phyloP scores from a whole-genome alignment of 352 stramenopile genomes.

The Thalassiosira mediterranea region DNA sequence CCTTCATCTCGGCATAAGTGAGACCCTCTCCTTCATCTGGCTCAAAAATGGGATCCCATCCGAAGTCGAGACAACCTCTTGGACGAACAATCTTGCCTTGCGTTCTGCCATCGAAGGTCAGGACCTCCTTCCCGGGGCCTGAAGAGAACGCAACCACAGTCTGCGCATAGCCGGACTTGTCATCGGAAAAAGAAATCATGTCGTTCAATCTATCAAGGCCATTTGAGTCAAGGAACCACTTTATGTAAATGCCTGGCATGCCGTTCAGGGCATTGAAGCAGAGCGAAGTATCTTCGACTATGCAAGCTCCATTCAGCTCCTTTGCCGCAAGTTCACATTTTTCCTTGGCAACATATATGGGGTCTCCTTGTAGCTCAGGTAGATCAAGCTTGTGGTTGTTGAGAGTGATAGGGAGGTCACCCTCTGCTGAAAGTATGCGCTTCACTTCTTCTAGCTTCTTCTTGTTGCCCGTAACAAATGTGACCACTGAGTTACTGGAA shows the following conservation, averaged over 20 bases:
- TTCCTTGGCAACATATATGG: conserved; percentile 78
- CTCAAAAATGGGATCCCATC: conserved; percentile 90
- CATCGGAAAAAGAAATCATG: conserved; percentile 91
- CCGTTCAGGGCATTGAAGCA: conserved; percentile 94
- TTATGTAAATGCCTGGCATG: conserved; percentile 96
- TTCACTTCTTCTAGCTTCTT: conserved; percentile 84
- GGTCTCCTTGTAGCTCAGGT: conserved; percentile 81
- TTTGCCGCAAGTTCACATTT: conserved; percentile 80
- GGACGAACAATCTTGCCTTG: conserved; percentile 90
- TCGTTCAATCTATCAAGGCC: conserved; percentile 92
- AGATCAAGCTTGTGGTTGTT: conserved; percentile 80
- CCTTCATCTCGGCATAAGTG: conserved; percentile 89
- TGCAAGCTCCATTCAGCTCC: conserved; percentile 86
- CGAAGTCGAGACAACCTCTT: conserved; percentile 76
- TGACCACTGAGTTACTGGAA: conserved; percentile 51
- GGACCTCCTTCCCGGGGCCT: conserved; percentile 82
- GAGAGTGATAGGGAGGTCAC: conserved; percentile 63
- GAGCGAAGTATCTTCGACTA: conserved; percentile 95
- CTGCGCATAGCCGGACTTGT: conserved; percentile 94
- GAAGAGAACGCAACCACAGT: conserved; percentile 92
- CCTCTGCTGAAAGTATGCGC: conserved; percentile 54
- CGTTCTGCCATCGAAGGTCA: conserved; percentile 93
- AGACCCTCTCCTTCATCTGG: conserved; percentile 73
- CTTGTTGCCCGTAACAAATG: conserved; percentile 85
- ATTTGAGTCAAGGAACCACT: conserved; percentile 96